Base-by-base conservation (phyloP, 768 basidiomycete genomes). In the Rhodotorula graminis region DNA sequence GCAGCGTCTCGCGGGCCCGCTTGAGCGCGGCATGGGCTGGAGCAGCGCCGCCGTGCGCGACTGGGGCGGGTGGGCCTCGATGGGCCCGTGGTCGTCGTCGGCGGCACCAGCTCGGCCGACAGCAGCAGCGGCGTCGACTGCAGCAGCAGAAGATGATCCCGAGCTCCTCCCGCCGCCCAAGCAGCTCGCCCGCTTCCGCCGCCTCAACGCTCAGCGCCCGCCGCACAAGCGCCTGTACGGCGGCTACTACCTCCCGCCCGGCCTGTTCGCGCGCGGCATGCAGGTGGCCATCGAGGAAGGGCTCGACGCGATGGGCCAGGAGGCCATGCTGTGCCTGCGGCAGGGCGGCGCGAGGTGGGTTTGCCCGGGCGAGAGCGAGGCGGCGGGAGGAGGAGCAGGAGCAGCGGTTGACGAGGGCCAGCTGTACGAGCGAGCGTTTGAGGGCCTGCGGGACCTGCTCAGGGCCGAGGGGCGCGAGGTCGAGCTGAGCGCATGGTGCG, bases 291-390 rank as follows among this genome's bases (percentile, higher is more conserved):
- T 56, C 11, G 37, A 33, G 12, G 69, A 74, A 40, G 66, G 67
- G 5, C 7, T 64, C 33, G 62, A 65, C 19, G 61, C 42, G 55
- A 65, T 64, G 66, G 73, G 73, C 3, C 33, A 40, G 44, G 73
- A 74, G 64, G 73, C 69, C n/a, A 19, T 64, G 29, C 21, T 74
- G 19, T 64, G 66, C 19, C 42, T 74, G 25, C 50, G 69, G 33
- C 55, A 50, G 47, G 69, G 69, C 21, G 70, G 65, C 25, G 62
- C 49, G 18, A 29, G 2, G 31, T 60, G 73, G 73, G 65, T n/a
- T 2, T 2, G 8, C 44, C 64, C 66, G 73, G 44, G 19, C 10
- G 65, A 46, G 11, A 29, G 46, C n/a, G 63, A 61, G 16, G 33
- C 7, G 5, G 65, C 52, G 8, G 25, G 29, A 25, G 73, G 33